These are phyloP conservation scores for Kurtzmaniella quercitrusa DNA, from an alignment of 1,139 yeast species.

Conservation along the genomic window DNA sequence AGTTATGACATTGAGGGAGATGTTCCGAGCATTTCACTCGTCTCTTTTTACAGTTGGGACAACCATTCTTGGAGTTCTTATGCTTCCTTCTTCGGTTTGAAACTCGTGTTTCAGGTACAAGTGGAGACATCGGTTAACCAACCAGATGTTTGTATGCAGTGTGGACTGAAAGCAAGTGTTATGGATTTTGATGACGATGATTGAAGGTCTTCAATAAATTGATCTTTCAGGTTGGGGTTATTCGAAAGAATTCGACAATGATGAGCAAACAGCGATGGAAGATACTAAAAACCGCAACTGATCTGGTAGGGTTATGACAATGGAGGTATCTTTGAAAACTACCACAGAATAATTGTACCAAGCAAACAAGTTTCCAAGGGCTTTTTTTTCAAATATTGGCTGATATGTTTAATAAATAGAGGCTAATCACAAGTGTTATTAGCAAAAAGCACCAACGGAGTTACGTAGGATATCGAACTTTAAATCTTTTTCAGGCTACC, in stretches of 20 bases:
- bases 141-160: not conserved
- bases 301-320: too few species aligned
- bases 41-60: conserved; percentile 43
- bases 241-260: too few species aligned
- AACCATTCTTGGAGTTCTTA: conserved; percentile 33
- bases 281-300: too few species aligned
- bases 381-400: not conserved
- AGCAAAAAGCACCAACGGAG: not conserved
- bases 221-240: too few species aligned
- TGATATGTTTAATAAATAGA: not conserved
- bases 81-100: conserved; percentile 20
- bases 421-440: not conserved
- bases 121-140: not conserved
- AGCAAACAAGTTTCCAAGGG: not conserved
- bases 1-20: conserved; percentile 38
- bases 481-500: not conserved
- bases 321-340: too few species aligned
- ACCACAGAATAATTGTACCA: too few species aligned
- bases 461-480: not conserved
- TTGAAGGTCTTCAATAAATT: too few species aligned
- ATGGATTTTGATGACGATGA: too few species aligned
- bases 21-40: conserved; percentile 43
- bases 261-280: too few species aligned
- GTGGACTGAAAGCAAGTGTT: not conserved
- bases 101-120: not conserved